Base-by-base conservation (phyloP, 2,329 filamentous ascomycete species). In the Cytospora schulzeri region DNA sequence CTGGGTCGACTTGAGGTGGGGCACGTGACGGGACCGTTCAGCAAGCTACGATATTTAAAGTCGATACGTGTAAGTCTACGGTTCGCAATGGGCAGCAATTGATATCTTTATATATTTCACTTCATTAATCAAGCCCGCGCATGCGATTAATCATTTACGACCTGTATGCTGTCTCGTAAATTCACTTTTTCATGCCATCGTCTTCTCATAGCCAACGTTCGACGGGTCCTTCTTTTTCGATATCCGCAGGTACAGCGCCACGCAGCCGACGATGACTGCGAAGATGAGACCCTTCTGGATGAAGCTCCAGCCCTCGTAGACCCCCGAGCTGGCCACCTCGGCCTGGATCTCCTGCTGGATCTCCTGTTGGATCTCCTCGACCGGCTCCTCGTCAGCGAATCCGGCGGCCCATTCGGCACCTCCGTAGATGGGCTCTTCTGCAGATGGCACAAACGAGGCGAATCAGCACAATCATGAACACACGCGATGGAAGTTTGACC, bases 211-310 rank as follows among this genome's bases (percentile, higher is more conserved):
- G 53, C 74, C 76, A 48, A 75, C 64, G 19, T 73, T 71, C 48
- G 74, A 73, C 29, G 66, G 70, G 55, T 68, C 68, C 68, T 71
- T 76, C 69, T 71, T 75, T 67, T 71, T 77, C 60, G 75, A 76
- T 65, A 80, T 67, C 66, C 80, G 79, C 60, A 84, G 58, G 73
- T 80, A 84, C 54, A 78, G 69, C 29, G 73, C 79, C 57, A 86
- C 71, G 58, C 76, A 80, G 29, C 74, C 77, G 48, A 83, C 68
- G 63, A 87, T 77, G 57, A 83, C 75, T 52, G 75, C 77, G 69
- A 85, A 81, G 58, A 86, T 72, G 56, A 82, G 71, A n/a, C 76
- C 78, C 76, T 84, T 86, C 70, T 82, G 79, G 66, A 82, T 38
- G 67, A 81, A 70, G 26, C 77, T 79, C 76, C 75, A 82, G 35